Base-by-base conservation (phyloP, 192 early-diverging fungal species). In the Backusella psychrophila region DNA sequence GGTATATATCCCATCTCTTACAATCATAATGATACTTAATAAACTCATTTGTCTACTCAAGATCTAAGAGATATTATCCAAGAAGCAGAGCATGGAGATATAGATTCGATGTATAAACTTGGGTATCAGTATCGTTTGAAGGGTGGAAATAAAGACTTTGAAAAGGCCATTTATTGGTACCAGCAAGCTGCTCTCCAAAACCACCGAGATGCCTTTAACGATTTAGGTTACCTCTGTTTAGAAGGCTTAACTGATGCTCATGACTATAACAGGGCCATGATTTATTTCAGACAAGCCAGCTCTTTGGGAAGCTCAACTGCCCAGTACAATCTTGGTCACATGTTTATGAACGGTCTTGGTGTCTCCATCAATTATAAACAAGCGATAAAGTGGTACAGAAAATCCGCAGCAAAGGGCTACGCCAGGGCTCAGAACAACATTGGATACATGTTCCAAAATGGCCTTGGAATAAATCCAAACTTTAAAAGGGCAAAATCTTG, bases 341-440 rank as follows among this genome's bases (percentile, higher is more conserved):
- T 63, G 56, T 63, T 63, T 29, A 63, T 63, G 56, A 63, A 63
- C 8, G 56, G 56, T 63, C 56, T 63, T 63, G 56, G 56, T 29
- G 56, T 63, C 1, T 8, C 56, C 11, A 63, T 63, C 56, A 63
- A 63, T 29, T 63, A 63, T 29, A 63, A 63, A 63, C 56, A 63
- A 23, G 56, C 56, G 5, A 14, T 63, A 8, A 63, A 63, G 56
- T 63, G 56, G 56, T 63, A 63, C 56, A 63, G 56, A 63, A 63
- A 63, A 63, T 8, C 56, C 26, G 56, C 56, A 26, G 56, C 26
- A 23, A 63, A 63, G 2, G 56, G 23, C 14, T 63, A 63, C 26
- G 21, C 23, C 12, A 63, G 29, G 23, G 56, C 56, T 14, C 56
- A 63, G 14, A 63, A 63, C 26, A 63, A 63, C 26, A 63, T 63